Conservation (phyloP, 192 early-diverging fungal genomes). For the Dimargaris cristalligena region DNA sequence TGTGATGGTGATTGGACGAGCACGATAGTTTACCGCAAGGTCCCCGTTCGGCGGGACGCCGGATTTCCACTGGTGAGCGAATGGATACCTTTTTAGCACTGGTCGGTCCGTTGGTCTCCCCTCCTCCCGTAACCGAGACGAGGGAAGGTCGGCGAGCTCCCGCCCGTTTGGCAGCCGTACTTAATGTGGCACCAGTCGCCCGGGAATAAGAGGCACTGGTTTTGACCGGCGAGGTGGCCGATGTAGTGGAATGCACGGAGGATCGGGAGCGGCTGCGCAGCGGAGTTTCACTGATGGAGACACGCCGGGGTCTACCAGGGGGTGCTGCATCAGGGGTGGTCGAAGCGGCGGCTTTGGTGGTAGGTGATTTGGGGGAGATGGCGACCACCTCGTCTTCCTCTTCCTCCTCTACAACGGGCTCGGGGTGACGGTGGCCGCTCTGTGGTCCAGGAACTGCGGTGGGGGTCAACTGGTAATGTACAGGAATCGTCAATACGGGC, state of each 20-base stretch:
- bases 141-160: background rate
- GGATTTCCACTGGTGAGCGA: background rate
- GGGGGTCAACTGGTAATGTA: background rate
- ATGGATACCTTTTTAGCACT: background rate
- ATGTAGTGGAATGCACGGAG: background rate
- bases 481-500: no score
- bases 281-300: background rate
- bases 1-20: background rate
- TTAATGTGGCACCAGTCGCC: background rate
- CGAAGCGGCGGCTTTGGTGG: no score
- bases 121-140: background rate
- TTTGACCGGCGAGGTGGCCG: background rate
- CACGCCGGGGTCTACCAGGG: background rate
- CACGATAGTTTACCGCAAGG: background rate
- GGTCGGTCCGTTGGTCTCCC: background rate
- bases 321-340: no score
- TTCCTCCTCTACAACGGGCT: background rate
- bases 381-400: background rate
- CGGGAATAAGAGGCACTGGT: background rate
- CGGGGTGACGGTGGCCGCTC: background rate
- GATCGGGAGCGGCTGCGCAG: constrained; percentile 6
- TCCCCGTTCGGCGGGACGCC: background rate
- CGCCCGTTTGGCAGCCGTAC: background rate
- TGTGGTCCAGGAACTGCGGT: background rate
- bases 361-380: no score